Conservation (phyloP, 179 eudicot genomes). For the Heliamphora ciliata region DNA sequence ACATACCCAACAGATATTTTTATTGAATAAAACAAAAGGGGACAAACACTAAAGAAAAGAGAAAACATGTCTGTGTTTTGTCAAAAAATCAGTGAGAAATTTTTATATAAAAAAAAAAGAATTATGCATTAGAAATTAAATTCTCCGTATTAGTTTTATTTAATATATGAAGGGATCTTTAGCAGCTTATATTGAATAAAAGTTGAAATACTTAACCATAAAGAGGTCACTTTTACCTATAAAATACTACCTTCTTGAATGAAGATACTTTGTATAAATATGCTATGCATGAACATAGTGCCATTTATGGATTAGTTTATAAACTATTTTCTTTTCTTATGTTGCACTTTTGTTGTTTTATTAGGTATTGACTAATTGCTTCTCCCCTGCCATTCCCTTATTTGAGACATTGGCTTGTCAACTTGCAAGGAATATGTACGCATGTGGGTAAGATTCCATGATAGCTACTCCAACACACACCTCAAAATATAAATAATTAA, state of each 20-base stretch:
- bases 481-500: neutral
- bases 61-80: no score
- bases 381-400: neutral
- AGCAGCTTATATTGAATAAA: slow-evolving; percentile 13
- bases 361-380: slow-evolving; percentile 21
- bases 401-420: slow-evolving; percentile 14
- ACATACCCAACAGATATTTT: no score
- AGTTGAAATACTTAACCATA: slow-evolving; percentile 4
- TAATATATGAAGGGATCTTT: neutral
- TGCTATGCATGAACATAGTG: neutral
- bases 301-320: neutral
- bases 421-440: neutral
- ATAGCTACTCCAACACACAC: slow-evolving; percentile 17
- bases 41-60: no score
- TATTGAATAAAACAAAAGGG: no score
- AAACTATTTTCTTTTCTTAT: neutral
- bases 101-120: no score
- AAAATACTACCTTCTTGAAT: neutral
- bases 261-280: neutral
- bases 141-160: neutral
- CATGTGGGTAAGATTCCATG: slow-evolving; percentile 21
- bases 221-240: neutral
- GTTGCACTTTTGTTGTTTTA: neutral
- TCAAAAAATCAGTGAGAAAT: no score
- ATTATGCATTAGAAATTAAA: neutral